Evolutionary conservation across 2,329 filamentous ascomycete species (phyloP).

Genomic region (Trichoderma oligosporum): DNA sequence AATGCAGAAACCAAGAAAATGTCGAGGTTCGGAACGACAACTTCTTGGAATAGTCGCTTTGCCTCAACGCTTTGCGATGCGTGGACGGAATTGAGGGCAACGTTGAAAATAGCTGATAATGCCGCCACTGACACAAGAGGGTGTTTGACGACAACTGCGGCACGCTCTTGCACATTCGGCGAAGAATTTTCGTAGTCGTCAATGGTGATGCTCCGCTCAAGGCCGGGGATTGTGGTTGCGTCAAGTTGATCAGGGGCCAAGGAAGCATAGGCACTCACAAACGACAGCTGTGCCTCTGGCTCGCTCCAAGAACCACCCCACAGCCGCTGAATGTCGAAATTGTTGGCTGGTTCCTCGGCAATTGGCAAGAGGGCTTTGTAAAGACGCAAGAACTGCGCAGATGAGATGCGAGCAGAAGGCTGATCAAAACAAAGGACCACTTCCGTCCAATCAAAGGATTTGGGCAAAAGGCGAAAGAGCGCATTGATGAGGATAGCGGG

Average conservation of each 20-base stretch:
- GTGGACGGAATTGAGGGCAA: conserved; percentile 57
- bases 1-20: conserved; percentile 77
- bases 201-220: conserved; percentile 71
- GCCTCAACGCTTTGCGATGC: conserved; percentile 62
- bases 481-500: conserved; percentile 57
- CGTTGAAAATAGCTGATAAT: conserved; percentile 64
- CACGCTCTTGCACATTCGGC: conserved; percentile 49
- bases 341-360: conserved; percentile 48
- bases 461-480: conserved; percentile 57
- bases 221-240: conserved; percentile 75
- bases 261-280: conserved; percentile 81
- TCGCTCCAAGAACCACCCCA: conserved; percentile 92
- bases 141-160: conserved; percentile 67
- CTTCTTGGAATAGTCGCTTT: conserved; percentile 62
- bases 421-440: conserved; percentile 80
- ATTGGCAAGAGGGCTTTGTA: conserved; percentile 75
- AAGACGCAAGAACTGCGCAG: conserved; percentile 74
- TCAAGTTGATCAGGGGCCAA: conserved; percentile 73
- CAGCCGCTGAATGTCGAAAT: conserved; percentile 78
- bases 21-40: conserved; percentile 69
- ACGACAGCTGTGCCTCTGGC: conserved; percentile 85
- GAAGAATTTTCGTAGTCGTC: conserved; percentile 52
- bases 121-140: conserved; percentile 87
- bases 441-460: conserved; percentile 65
- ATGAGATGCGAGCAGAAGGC: conserved; percentile 68